Percentiles rank a stretch among this genome's conserved stretches.
Evolutionary conservation across 805 yeast genomes (phyloP).

Genomic region (Starmerella bombicola): DNA sequence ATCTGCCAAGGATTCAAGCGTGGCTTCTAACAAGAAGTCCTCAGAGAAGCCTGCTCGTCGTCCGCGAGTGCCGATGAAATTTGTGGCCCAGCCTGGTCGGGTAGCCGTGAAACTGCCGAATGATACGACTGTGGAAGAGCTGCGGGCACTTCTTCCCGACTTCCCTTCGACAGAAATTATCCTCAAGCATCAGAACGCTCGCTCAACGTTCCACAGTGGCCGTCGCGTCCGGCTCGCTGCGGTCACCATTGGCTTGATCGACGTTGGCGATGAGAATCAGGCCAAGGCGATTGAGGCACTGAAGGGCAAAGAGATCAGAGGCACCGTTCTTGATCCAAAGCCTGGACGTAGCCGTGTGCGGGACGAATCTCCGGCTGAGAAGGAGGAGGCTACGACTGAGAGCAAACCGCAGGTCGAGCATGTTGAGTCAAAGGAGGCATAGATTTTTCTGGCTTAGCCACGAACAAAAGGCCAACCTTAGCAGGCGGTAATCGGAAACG

Average conservation of each 20-base stretch:
- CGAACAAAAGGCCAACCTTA: no score
- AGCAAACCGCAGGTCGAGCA: constrained; percentile 7
- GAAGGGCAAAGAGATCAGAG: constrained; percentile 54
- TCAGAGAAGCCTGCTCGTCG: background rate
- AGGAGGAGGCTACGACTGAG: background rate
- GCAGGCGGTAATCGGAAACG: no score
- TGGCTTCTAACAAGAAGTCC: background rate
- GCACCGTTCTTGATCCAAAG: constrained; percentile 2
- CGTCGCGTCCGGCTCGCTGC: constrained; percentile 13
- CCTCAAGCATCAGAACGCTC: constrained; percentile 4
- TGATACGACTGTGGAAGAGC: constrained; percentile 9
- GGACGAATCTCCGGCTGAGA: background rate
- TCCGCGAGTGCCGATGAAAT: constrained; percentile 2
- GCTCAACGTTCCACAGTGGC: constrained; percentile 1
- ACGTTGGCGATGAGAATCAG: constrained; percentile 49
- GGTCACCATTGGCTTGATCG: constrained; percentile 40
- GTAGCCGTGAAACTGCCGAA: constrained; percentile 13
- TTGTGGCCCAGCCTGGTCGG: constrained; percentile 11
- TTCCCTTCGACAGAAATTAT: constrained; percentile 9
- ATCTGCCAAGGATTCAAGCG: background rate
- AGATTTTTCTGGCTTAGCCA: no score
- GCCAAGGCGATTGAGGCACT: constrained; percentile 57
- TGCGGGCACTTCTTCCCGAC: constrained; percentile 14
- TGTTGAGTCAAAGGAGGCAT: constrained; percentile 8
- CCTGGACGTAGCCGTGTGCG: constrained; percentile 1